Evolutionary conservation across 2,329 filamentous ascomycete genomes (phyloP), one percentile per base, ranked within the genome.

Genomic region (Ophiostoma tasmaniense): DNA sequence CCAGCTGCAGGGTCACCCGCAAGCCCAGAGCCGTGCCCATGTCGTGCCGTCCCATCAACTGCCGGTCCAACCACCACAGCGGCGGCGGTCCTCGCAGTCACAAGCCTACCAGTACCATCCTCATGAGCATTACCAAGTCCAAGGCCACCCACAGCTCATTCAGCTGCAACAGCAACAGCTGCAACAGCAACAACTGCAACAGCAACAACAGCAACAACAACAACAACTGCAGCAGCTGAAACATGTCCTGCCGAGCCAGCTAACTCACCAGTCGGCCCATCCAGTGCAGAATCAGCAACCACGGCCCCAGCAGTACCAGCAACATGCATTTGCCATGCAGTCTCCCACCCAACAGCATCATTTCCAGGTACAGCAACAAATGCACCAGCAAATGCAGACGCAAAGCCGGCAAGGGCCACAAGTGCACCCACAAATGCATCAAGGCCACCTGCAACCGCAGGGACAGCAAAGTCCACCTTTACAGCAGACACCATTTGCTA

Each of bases 111-210:
- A 71, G 20, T 69, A 69, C 42, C 62, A 45, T 6, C 67, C 67
- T 28, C 69, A 66, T 14, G 66, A 68, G n/a, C 71, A 71, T 20
- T 70, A 71, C 11, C 66, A 17, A 11, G 14, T 7, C 22, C 67
- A 64, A 42, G 39, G 42, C 28, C 45, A 35, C n/a, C 20, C 2
- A 11, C 59, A n/a, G 17, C 7, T 17, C 13, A 28, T 35, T 1
- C 67, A 68, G 14, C n/a, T 37, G 28, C 45, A 61, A 2, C 67
- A 59, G 42, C 35, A 62, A 59, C 67, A 59, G 25, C 33, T 11
- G 14, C 45, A 42, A 17, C 37, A 14, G n/a, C 64, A 64, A 28
- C 35, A n/a, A 0, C 64, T 52, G 28, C 55, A 20, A 5, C 37
- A 42, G 14, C 67, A 33, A 5, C 45, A 39, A 25, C 39, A 35